A percentile compares a stretch with the other conserved stretches of the same genome.
phyloP scores from a whole-genome alignment of 2,329 filamentous ascomycete species.

The Coniochaeta hoffmannii region DNA sequence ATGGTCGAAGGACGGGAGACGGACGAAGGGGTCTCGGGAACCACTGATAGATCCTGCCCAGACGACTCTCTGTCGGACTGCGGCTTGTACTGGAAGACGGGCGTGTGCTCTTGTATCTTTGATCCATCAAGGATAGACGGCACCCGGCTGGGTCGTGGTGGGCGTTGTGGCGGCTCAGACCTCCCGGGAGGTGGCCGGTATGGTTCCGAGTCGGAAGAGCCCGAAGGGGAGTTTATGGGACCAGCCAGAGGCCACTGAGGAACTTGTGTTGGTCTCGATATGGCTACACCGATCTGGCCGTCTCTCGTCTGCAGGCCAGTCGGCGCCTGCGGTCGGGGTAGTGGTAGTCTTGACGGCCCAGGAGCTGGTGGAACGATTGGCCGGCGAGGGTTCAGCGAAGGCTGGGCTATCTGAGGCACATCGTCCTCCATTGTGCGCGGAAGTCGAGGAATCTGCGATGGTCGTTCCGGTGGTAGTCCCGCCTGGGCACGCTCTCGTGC shows the following conservation, averaged over 20 bases:
- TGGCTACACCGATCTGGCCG: conserved; percentile 34
- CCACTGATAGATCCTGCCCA: conserved; percentile 30
- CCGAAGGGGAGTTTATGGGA: conserved; percentile 26
- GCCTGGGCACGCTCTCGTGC: conserved; percentile 46
- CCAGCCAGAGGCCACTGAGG: conserved; percentile 48
- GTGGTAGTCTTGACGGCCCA: conserved; percentile 16
- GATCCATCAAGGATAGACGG: conserved; percentile 52
- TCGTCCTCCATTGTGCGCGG: conserved; percentile 9
- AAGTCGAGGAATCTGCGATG: conserved; percentile 6
- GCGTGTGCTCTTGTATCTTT: conserved; percentile 46
- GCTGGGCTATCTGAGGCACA: conserved; percentile 19
- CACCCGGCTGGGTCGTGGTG: conserved; percentile 51
- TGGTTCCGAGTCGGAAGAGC: conserved; percentile 26
- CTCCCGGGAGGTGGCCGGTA: conserved; percentile 45
- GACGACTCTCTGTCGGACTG: conserved; percentile 27
- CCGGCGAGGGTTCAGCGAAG: conserved; percentile 21
- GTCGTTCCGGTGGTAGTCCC: conserved; percentile 25
- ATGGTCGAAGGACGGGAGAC: conserved; percentile 45
- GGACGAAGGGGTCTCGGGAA: conserved; percentile 40
- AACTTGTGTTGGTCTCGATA: conserved; percentile 44
- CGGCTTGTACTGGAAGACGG: conserved; percentile 41
- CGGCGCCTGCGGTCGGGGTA: conserved; percentile 24
- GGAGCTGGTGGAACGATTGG: conserved; percentile 14
- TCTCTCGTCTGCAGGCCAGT: conserved; percentile 27
- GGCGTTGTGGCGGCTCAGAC: conserved; percentile 47